Percentiles rank a stretch among this genome's conserved stretches.
These are phyloP conservation scores for Vaccinium corymbosum DNA, from an alignment of 148 eudicot species.

Conservation along the genomic window DNA sequence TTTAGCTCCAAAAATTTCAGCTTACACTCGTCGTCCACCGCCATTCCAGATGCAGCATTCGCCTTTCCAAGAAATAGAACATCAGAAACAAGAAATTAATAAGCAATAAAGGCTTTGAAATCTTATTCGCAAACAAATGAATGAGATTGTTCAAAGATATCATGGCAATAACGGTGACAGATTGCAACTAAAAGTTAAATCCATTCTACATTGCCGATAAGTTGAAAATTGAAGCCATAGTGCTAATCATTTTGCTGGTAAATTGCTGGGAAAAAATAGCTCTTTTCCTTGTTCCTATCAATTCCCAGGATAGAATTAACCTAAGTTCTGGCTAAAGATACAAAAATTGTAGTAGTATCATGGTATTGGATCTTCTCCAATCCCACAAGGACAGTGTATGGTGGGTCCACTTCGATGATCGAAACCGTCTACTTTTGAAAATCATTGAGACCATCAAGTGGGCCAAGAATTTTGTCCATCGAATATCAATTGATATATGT, in stretches of 20 bases:
- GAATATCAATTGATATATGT: not conserved
- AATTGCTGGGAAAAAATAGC: not conserved
- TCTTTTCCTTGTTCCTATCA: not conserved
- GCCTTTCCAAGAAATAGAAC: constrained; percentile 32
- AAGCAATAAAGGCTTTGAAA: not conserved
- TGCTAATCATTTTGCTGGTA: not conserved
- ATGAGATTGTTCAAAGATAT: not conserved
- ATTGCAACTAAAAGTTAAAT: no score
- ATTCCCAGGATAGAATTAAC: not conserved
- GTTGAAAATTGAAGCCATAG: no score
- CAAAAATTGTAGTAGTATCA: not conserved
- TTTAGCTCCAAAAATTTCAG: constrained; percentile 64
- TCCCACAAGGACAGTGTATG: not conserved
- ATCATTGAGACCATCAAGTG: not conserved
- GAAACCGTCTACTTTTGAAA: not conserved
- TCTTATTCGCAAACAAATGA: not conserved
- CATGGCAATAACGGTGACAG: not conserved
- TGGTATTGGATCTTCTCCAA: not conserved
- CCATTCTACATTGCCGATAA: no score
- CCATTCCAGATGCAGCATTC: constrained; percentile 81
- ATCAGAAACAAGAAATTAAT: not conserved
- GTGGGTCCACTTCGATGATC: not conserved
- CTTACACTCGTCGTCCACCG: constrained; percentile 75
- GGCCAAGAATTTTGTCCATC: not conserved
- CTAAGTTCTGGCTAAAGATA: not conserved